These are phyloP conservation scores for Alternaria atra DNA, from an alignment of 2,329 filamentous ascomycete genomes.

Conservation along the genomic window DNA sequence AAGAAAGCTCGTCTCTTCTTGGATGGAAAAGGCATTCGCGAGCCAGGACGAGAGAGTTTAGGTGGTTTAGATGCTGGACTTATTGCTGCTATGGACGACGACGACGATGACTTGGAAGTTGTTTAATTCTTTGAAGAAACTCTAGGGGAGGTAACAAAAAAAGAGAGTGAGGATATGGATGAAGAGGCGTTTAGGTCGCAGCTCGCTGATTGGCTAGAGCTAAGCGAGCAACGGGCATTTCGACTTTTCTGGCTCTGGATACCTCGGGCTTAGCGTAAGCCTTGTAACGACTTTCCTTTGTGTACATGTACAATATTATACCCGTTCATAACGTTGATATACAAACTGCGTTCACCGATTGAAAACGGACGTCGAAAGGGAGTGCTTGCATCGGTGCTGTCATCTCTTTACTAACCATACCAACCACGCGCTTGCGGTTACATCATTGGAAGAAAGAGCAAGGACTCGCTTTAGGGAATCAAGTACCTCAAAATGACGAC, in stretches of 20 bases:
- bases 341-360: background rate
- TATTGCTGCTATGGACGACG: conserved; percentile 51
- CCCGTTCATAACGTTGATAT: conserved; percentile 4
- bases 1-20: conserved; percentile 60
- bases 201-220: conserved; percentile 40
- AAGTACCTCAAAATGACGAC: background rate
- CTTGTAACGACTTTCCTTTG: conserved; percentile 32
- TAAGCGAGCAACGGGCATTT: conserved; percentile 42
- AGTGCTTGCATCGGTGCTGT: background rate
- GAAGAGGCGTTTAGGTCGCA: conserved; percentile 28
- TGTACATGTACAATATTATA: conserved; percentile 23
- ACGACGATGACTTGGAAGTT: conserved; percentile 61
- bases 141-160: conserved; percentile 10
- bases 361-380: background rate
- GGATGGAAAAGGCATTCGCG: conserved; percentile 59
- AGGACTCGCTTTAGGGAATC: background rate
- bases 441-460: background rate
- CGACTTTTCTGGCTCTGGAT: conserved; percentile 30
- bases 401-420: background rate
- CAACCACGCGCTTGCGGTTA: background rate
- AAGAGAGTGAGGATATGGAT: background rate
- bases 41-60: conserved; percentile 59
- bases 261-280: conserved; percentile 15
- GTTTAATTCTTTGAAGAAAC: conserved; percentile 49
- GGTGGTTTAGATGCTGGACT: conserved; percentile 47